A percentile compares a stretch with the other conserved stretches of the same genome.
These are phyloP conservation scores for Citrullus amarus DNA, from an alignment of 306 rosid species.

Conservation along the genomic window DNA sequence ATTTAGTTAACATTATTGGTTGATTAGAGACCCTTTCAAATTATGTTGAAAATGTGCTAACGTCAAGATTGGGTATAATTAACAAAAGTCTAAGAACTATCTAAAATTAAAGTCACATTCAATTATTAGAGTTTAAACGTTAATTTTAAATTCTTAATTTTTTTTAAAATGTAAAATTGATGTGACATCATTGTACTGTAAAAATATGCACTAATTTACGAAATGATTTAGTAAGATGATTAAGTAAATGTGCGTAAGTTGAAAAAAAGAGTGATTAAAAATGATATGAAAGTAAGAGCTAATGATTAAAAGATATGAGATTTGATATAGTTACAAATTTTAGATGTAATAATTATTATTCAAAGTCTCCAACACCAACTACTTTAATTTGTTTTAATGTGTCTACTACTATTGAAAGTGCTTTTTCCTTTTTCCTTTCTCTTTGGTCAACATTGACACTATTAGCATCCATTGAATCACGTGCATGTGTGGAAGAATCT, in stretches of 20 bases:
- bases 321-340: neutral
- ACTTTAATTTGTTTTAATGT: neutral
- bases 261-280: neutral
- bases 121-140: neutral
- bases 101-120: neutral
- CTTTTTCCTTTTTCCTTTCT: neutral
- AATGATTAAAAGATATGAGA: neutral
- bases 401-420: neutral
- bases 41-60: too few species aligned
- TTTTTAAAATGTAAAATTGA: neutral
- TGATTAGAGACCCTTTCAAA: too few species aligned
- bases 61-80: too few species aligned
- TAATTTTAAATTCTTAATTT: neutral
- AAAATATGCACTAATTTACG: neutral
- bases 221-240: neutral
- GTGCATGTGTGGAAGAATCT: constrained; percentile 3
- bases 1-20: too few species aligned
- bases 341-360: neutral
- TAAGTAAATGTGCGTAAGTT: neutral
- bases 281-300: neutral
- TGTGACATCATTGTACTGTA: neutral
- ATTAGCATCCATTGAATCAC: constrained; percentile 4
- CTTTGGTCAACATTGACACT: neutral
- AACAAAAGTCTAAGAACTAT: too few species aligned
- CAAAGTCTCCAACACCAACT: neutral